Percentiles rank a stretch among this genome's conserved stretches.
These are phyloP conservation scores for Endothia cerciana DNA, from an alignment of 2,329 filamentous ascomycete genomes.

Conservation along the genomic window DNA sequence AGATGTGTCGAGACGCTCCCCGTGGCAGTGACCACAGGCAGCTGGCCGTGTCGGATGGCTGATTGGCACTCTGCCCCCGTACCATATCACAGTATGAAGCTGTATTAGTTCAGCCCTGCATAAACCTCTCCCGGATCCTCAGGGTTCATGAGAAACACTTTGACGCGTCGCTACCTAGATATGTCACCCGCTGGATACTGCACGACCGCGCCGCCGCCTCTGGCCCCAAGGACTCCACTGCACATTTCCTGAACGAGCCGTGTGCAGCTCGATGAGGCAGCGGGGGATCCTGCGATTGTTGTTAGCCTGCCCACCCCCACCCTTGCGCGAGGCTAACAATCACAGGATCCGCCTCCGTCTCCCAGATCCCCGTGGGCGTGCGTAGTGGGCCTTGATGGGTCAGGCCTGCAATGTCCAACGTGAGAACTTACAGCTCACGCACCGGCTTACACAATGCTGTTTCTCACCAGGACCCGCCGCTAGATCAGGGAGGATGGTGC, in stretches of 20 bases:
- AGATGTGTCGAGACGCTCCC: background rate
- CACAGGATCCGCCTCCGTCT: background rate
- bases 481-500: slow-evolving; percentile 2
- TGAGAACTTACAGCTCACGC: background rate
- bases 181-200: background rate
- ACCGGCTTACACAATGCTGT: background rate
- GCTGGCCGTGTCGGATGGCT: background rate
- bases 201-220: background rate
- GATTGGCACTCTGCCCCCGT: background rate
- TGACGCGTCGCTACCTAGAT: slow-evolving; percentile 1
- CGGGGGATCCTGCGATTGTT: too few species aligned
- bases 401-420: background rate
- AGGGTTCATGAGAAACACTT: background rate
- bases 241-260: background rate
- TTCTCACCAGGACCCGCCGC: background rate
- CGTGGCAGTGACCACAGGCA: slow-evolving; percentile 1
- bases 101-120: background rate
- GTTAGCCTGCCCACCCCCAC: background rate
- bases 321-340: background rate
- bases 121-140: background rate
- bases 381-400: background rate
- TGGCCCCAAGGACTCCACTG: background rate
- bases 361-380: background rate
- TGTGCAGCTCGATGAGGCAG: background rate
- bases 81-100: background rate